Base-by-base conservation (phyloP, 1,284 basidiomycete species). In the Puccinia polysora region DNA sequence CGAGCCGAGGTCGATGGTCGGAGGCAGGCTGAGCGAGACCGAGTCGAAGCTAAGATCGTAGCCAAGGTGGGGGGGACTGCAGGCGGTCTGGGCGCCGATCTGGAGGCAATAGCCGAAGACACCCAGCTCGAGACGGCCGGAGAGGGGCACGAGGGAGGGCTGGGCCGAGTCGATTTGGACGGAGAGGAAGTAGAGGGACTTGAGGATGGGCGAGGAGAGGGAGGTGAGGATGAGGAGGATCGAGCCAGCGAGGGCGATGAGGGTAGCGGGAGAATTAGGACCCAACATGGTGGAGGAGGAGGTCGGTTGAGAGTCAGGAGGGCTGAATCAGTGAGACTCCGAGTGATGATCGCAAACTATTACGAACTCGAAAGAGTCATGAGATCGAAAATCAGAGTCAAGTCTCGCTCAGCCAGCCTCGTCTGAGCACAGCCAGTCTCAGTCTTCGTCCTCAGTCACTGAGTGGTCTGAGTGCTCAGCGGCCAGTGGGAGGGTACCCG, bases 41-140 rank as follows among this genome's bases (percentile, higher is more conserved):
- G 23, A 30, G 36, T 52, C 47, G 43, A 49, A 34, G 8, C 28
- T 32, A 15, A 67, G 52, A 2, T 32, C 32, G 30, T 67, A 67
- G 18, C 50, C 49, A 2, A 56, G 25, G 3, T 34, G 36, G 30
- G 40, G 25, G 12, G 30, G 32, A 7, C 18, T 36, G 20, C 64
- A 67, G n/a, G 34, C 38, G 18, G n/a, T 18, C 18, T 67, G 49
- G 28, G 28, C n/a, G 14, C 32, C 64, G 5, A 56, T 15, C 6
- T 15, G 15, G 52, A 67, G 18, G 25, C 64, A 67, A 55, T 55
- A 67, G n/a, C 64, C 64, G 28, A 67, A 67, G 8, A 55, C 52
- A 30, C 64, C 64, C 1, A 67, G 28, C 36, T 34, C 53, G n/a
- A 65, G 4, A 5, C 14, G 23, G 1, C n/a, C 34, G 28, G 23